phyloP scores from a whole-genome alignment of 352 stramenopile species.

The Globisporangium recalcitrans region DNA sequence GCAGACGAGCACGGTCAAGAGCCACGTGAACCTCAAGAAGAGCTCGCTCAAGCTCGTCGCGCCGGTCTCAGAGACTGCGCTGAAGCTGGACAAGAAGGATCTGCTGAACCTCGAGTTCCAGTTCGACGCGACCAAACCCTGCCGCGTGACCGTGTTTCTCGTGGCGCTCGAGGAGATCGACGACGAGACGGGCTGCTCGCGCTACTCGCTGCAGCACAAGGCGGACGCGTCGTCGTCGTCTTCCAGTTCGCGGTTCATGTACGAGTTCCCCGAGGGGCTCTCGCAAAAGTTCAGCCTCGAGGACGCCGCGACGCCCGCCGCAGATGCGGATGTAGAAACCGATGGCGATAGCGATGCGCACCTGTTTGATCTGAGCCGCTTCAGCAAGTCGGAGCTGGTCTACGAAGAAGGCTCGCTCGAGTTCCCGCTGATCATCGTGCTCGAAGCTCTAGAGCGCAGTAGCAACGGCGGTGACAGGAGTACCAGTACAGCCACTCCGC shows the following conservation, averaged over 20 bases:
- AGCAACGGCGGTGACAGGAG: background rate
- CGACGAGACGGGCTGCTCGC: slow-evolving; percentile 53
- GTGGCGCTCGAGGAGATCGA: slow-evolving; percentile 66
- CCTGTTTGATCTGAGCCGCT: slow-evolving; percentile 41
- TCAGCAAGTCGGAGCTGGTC: slow-evolving; percentile 31
- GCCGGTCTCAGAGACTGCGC: slow-evolving; percentile 7
- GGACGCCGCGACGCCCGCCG: slow-evolving; percentile 9
- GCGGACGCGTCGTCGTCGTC: slow-evolving; percentile 19
- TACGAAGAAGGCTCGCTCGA: slow-evolving; percentile 37
- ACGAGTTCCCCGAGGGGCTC: slow-evolving; percentile 45
- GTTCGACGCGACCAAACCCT: slow-evolving; percentile 77
- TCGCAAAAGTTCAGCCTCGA: slow-evolving; percentile 46
- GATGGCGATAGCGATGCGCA: slow-evolving; percentile 11
- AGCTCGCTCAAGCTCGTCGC: slow-evolving; percentile 51
- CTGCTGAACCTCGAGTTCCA: slow-evolving; percentile 54
- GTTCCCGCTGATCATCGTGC: slow-evolving; percentile 67
- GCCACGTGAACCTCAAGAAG: slow-evolving; percentile 86
- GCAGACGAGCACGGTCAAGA: slow-evolving; percentile 78
- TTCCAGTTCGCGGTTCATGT: slow-evolving; percentile 21
- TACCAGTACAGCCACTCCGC: slow-evolving; percentile 13
- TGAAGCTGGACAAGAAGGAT: slow-evolving; percentile 18
- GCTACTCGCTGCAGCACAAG: slow-evolving; percentile 44
- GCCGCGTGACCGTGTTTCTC: slow-evolving; percentile 57
- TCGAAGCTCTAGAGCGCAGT: slow-evolving; percentile 40
- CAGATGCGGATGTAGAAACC: slow-evolving; percentile 8